These are phyloP conservation scores for Coffea eugenioides DNA, from an alignment of 257 asterid species.

Conservation along the genomic window DNA sequence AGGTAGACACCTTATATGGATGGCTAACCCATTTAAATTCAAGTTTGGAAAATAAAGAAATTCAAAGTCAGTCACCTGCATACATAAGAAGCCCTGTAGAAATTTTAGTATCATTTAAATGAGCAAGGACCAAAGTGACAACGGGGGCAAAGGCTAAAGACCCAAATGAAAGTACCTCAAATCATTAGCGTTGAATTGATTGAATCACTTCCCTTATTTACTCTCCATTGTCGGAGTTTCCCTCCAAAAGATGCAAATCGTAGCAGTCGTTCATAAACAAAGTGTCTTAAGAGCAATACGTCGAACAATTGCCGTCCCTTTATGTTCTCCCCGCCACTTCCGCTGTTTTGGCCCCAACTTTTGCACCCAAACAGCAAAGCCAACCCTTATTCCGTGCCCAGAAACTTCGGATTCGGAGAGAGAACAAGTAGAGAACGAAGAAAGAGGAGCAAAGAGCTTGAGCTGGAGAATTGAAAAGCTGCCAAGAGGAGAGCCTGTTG, in stretches of 20 bases:
- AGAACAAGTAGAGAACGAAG: conserved; percentile 22
- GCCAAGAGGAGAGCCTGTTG: conserved; percentile 48
- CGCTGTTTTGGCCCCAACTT: conserved; percentile 21
- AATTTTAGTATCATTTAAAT: background rate
- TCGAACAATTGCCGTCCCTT: conserved; percentile 40
- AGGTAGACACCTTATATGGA: too few relatives aligned
- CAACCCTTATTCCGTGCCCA: conserved; percentile 3
- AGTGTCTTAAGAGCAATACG: conserved; percentile 38
- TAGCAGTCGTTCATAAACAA: conserved; percentile 29
- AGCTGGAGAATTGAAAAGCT: conserved; percentile 70
- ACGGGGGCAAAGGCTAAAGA: background rate
- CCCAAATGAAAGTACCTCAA: too few relatives aligned
- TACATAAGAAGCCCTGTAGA: too few relatives aligned
- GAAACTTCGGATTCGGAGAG: conserved; percentile 32
- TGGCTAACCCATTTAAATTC: background rate
- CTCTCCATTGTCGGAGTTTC: background rate
- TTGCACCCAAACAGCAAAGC: conserved; percentile 35
- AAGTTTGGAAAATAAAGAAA: background rate
- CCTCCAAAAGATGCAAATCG: conserved; percentile 39
- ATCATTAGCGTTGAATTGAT: background rate
- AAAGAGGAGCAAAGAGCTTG: conserved; percentile 37
- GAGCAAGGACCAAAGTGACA: background rate
- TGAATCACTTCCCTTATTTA: background rate
- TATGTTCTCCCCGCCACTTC: conserved; percentile 11
- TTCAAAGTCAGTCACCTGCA: conserved; percentile 1